Evolutionary conservation across 148 eudicot species (phyloP).

Genomic region (Rhododendron henanense): DNA sequence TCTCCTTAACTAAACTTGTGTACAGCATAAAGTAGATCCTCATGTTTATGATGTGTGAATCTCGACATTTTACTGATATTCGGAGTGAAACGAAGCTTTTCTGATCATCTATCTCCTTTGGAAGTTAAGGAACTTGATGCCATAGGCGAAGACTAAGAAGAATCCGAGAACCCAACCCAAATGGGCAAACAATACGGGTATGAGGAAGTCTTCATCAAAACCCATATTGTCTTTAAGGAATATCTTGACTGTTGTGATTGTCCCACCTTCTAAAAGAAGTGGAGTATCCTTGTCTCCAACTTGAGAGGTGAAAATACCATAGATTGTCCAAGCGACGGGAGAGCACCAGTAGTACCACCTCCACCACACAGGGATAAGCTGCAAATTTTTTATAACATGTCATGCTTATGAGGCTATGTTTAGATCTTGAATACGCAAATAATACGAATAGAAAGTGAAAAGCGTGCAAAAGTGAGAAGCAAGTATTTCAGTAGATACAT

Average conservation of each 20-base stretch:
- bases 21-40: background rate
- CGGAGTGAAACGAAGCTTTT: background rate
- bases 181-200: constrained; percentile 30
- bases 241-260: background rate
- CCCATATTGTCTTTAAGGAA: constrained; percentile 21
- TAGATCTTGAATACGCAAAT: background rate
- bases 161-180: constrained; percentile 36
- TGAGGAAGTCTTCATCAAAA: constrained; percentile 28
- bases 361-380: constrained; percentile 54
- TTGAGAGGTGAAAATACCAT: constrained; percentile 44
- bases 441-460: background rate
- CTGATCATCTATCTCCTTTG: constrained; percentile 28
- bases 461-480: background rate
- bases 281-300: constrained; percentile 25
- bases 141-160: constrained; percentile 33
- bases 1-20: background rate
- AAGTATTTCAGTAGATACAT: constrained; percentile 3
- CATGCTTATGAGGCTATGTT: background rate
- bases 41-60: background rate
- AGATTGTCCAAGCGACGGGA: constrained; percentile 47
- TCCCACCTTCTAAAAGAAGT: constrained; percentile 2
- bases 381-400: constrained; percentile 14
- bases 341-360: constrained; percentile 55
- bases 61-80: background rate
- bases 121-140: constrained; percentile 40